Base-by-base conservation (phyloP, 495 filamentous ascomycete species). In the Echria macrotheca region DNA sequence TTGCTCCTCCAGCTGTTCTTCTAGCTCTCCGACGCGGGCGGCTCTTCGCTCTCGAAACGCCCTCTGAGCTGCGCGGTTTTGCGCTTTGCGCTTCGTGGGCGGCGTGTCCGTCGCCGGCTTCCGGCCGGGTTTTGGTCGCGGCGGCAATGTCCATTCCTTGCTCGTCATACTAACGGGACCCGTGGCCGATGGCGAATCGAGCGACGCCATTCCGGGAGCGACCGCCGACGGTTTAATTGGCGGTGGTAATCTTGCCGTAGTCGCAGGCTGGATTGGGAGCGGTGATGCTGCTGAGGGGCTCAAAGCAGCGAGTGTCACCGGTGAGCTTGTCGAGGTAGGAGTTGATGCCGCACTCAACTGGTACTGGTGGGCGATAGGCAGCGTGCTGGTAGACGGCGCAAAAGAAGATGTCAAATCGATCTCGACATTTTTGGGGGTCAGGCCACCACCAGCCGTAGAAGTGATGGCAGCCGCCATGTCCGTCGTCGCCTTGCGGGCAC, bases 51-150 rank as follows among this genome's bases (percentile, higher is more conserved):
- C 91, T n/a, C 91, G 77, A 61, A 95, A 95, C 2, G 87, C 87
- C 50, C 90, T 75, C 69, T 96, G 91, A 11, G 91, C 90, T n/a
- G 86, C 87, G 32, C 91, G 77, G 65, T 96, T 96, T 63, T 96
- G 91, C 0, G 86, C 87, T 68, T 95, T 94, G 48, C 91, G 82
- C 63, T 95, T 93, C 29, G 89, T 95, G 2, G 88, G 88, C 10
- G 89, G 89, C 3, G 87, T 89, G 59, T 96, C 89, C 11, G 85
- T 91, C 17, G 90, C 88, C 8, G 91, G 91, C 65, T 95, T 95
- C 43, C 91, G 80, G 28, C 90, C 91, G n/a, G 91, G 91, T 73
- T 93, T 93, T 21, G 89, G 89, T 39, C 87, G 79, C 42, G 89
- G 89, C 23, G 89, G 89, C 40, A 95, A 79, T 7, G 91, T 77